Base-by-base conservation (phyloP, 2,329 filamentous ascomycete genomes). In the Cytospora paraplurivora region DNA sequence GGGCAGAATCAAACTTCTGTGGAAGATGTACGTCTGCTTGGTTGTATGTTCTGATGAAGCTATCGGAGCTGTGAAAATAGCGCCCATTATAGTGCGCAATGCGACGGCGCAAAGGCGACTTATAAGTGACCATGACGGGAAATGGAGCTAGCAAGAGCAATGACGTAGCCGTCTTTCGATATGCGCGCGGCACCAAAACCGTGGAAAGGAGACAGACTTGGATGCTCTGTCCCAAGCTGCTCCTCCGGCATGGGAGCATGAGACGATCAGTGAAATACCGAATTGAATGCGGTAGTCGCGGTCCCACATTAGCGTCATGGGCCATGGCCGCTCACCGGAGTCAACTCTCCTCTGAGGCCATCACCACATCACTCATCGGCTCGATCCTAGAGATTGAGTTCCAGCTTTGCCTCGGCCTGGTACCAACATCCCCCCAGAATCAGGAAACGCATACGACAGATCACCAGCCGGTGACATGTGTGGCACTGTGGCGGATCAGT, bases 131-230 rank as follows among this genome's bases (percentile, higher is more conserved):
- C 44, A 47, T 47, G 10, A 3, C 44, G 21, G 44, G 44, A 21
- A 47, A 21, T 47, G n/a, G 44, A 47, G 44, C 17, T 47, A 47
- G 44, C 17, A 19, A 6, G n/a, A 21, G 59, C 51, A 21, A 55
- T 61, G 59, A 61, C 59, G 59, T 61, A 61, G 51, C 17, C 15
- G 51, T 61, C 59, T 38, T 38, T 27, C 38, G 49, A 13, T 17
- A 8, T n/a, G 51, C 59, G 51, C 51, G 27, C 35, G 15, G 57
- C 47, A 37, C 35, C n/a, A 51, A 52, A 59, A 50, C 57, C 57
- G 41, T 37, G 35, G 6, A 4, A 37, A 6, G 3, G 8, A 37
- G 27, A 27, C 27, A 27, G n/a, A 27, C 27, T 27, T 27, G 27
- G 27, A 27, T 27, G 27, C 27, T 27, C 27, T 27, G 2, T 27